Percentiles rank a stretch among this genome's conserved stretches.
phyloP scores from a whole-genome alignment of 768 basidiomycete genomes.

The Lactifluus volemus region DNA sequence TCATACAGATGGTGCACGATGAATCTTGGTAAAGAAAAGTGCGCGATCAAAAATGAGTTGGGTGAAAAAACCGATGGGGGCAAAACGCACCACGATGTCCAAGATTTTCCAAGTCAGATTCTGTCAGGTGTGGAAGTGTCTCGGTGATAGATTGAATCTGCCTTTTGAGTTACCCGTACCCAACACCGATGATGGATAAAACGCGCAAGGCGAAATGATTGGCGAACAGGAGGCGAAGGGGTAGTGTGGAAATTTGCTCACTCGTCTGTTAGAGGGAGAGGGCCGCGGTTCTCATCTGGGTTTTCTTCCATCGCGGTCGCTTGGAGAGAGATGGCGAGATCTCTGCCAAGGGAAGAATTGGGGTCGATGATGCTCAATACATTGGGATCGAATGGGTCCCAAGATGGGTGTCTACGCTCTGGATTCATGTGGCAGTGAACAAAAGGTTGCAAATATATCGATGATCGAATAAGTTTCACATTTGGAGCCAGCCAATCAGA shows the following conservation, averaged over 20 bases:
- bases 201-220: not conserved
- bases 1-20: constrained; percentile 68
- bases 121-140: constrained; percentile 42
- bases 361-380: not conserved
- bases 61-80: not conserved
- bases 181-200: not conserved
- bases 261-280: not conserved
- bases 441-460: too few relatives aligned
- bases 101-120: constrained; percentile 38
- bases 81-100: constrained; percentile 37
- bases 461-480: not conserved
- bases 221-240: not conserved
- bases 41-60: not conserved
- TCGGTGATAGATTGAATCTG: constrained; percentile 34
- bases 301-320: not conserved
- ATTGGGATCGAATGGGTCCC: not conserved
- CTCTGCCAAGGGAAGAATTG: not conserved
- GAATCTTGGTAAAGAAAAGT: constrained; percentile 38
- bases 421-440: not conserved
- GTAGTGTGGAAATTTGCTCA: not conserved
- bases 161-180: constrained; percentile 14
- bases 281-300: not conserved
- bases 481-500: constrained; percentile 8
- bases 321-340: not conserved
- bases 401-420: not conserved